Conservation (phyloP, 768 basidiomycete genomes). For the Lentinus tigrinus region DNA sequence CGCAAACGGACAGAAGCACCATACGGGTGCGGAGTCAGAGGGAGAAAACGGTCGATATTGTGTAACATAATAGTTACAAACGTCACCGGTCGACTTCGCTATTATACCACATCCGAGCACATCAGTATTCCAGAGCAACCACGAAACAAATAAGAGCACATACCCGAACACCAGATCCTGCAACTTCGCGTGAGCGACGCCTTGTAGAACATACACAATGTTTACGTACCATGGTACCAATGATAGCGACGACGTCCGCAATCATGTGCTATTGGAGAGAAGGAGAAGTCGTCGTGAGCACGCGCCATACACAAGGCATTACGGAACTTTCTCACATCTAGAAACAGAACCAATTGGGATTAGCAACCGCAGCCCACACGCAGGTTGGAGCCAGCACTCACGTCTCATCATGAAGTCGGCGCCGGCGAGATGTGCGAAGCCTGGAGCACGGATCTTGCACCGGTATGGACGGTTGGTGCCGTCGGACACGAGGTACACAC, state of each 20-base stretch:
- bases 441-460: conserved; percentile 96
- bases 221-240: conserved; percentile 88
- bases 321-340: conserved; percentile 36
- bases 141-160: conserved; percentile 33
- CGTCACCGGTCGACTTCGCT: conserved; percentile 47
- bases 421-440: conserved; percentile 93
- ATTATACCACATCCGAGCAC: conserved; percentile 12
- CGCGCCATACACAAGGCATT: neutral
- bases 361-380: conserved; percentile 10
- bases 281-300: conserved; percentile 8
- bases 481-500: conserved; percentile 97
- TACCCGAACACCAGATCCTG: conserved; percentile 93
- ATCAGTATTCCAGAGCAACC: neutral
- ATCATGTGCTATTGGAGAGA: conserved; percentile 65
- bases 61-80: conserved; percentile 11
- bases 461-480: conserved; percentile 95
- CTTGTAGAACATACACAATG: conserved; percentile 1
- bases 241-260: conserved; percentile 94
- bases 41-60: conserved; percentile 5
- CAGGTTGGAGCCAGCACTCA: conserved; percentile 38
- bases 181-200: conserved; percentile 1
- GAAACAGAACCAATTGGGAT: conserved; percentile 10
- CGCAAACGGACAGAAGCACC: neutral
- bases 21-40: neutral
- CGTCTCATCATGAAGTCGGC: conserved; percentile 98